Conservation (phyloP, 2,329 filamentous ascomycete species). For the Arthroderma uncinatum region DNA sequence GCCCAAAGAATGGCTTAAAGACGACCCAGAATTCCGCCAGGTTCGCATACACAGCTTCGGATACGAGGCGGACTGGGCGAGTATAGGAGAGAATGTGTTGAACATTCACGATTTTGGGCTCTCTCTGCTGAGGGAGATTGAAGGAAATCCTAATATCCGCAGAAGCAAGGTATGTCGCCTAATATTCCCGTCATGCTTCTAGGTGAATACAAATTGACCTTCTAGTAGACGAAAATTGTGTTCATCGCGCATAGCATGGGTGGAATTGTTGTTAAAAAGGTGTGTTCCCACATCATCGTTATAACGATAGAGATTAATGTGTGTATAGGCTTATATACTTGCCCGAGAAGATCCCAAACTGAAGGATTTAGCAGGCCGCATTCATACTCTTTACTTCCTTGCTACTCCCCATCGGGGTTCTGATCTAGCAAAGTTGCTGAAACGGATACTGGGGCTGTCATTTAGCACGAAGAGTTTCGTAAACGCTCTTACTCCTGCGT, state of each 20-base stretch:
- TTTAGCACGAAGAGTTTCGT: neutral
- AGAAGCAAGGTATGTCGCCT: neutral
- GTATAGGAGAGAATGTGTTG: constrained; percentile 17
- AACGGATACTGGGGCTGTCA: constrained; percentile 17
- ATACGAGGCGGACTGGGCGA: constrained; percentile 26
- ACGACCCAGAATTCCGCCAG: constrained; percentile 21
- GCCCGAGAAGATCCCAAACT: constrained; percentile 15
- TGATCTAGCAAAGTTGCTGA: constrained; percentile 14
- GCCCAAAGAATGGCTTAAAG: neutral
- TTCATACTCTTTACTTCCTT: constrained; percentile 19
- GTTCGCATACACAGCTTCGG: constrained; percentile 30
- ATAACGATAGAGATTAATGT: neutral
- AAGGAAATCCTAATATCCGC: neutral
- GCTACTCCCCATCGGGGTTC: constrained; percentile 22
- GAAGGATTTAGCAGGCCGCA: constrained; percentile 10
- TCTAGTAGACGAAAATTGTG: constrained; percentile 10
- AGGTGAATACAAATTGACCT: neutral
- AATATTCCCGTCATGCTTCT: neutral
- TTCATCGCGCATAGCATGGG: constrained; percentile 18
- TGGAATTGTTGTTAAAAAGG: constrained; percentile 24
- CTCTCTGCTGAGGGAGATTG: constrained; percentile 22
- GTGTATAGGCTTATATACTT: neutral
- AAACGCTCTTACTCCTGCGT: neutral
- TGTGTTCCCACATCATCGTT: neutral
- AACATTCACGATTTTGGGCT: constrained; percentile 27